phyloP scores from a whole-genome alignment of 441 rosid species.

The Brassica hybrid region DNA sequence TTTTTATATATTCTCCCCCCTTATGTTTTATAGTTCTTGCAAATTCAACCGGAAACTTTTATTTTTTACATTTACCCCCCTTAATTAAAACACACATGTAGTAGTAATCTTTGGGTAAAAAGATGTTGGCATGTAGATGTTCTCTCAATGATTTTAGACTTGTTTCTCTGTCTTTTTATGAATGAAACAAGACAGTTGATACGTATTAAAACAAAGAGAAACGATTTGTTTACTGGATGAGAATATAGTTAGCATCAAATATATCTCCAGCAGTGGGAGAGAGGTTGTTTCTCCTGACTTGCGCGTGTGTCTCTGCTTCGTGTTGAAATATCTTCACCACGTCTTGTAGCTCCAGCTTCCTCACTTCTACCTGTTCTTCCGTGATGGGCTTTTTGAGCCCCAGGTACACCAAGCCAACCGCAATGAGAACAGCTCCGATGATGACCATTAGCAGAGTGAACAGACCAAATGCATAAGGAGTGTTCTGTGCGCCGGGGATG shows the following conservation, averaged over 20 bases:
- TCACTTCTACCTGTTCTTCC: constrained; percentile 68
- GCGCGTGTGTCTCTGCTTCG: constrained; percentile 98
- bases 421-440: constrained; percentile 65
- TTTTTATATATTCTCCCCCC: constrained; percentile 15
- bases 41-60: too few relatives aligned
- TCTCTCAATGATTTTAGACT: too few relatives aligned
- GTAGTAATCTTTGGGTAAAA: too few relatives aligned
- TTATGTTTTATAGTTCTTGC: too few relatives aligned
- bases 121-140: too few relatives aligned
- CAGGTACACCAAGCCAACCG: constrained; percentile 70
- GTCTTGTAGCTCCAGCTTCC: constrained; percentile 81
- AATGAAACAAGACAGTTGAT: too few relatives aligned
- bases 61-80: too few relatives aligned
- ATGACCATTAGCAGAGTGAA: constrained; percentile 61
- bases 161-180: too few relatives aligned
- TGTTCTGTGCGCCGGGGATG: constrained; percentile 74
- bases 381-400: constrained; percentile 74
- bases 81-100: too few relatives aligned
- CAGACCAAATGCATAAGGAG: constrained; percentile 91
- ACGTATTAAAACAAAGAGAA: neutral
- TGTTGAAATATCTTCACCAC: constrained; percentile 91
- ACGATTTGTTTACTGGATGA: constrained; percentile 52
- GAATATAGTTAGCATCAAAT: constrained; percentile 60
- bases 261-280: constrained; percentile 89
- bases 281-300: constrained; percentile 68